Percentiles rank a stretch among this genome's conserved stretches.
These are phyloP conservation scores for Vitis hybrid DNA, from an alignment of 177 flowering plant genomes.

Conservation along the genomic window DNA sequence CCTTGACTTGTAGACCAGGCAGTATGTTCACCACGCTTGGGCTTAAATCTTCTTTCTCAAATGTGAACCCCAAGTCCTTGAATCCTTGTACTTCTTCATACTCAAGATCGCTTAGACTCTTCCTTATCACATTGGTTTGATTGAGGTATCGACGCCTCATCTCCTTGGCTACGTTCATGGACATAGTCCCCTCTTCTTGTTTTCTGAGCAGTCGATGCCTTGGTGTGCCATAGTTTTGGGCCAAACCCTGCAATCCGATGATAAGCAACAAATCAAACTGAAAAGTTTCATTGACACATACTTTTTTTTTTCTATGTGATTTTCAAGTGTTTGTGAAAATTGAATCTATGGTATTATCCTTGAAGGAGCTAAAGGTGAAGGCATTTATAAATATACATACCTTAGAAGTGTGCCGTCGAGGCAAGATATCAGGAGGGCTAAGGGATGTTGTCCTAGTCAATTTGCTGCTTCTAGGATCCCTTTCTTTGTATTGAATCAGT, in stretches of 20 bases:
- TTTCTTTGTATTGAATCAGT: not conserved
- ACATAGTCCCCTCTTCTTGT: constrained; percentile 12
- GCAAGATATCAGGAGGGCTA: constrained; percentile 17
- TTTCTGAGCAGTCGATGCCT: constrained; percentile 24
- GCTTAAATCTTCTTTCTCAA: constrained; percentile 40
- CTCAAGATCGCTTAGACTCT: constrained; percentile 52
- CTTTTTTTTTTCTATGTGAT: too few species aligned
- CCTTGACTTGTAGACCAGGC: constrained; percentile 42
- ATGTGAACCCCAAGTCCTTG: constrained; percentile 59
- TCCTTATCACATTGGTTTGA: constrained; percentile 22
- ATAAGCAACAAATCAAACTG: not conserved
- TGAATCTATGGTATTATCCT: too few species aligned
- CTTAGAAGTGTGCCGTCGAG: constrained; percentile 28
- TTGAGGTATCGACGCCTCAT: constrained; percentile 18
- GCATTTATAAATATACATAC: constrained; percentile 14
- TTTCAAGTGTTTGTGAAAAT: not conserved
- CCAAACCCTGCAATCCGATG: constrained; percentile 11
- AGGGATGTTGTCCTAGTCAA: constrained; percentile 28
- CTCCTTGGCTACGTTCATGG: constrained; percentile 20
- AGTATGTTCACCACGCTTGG: constrained; percentile 41
- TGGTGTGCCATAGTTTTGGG: constrained; percentile 21
- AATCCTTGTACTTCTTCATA: constrained; percentile 59
- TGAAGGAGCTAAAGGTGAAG: too few species aligned
- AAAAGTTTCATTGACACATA: too few species aligned
- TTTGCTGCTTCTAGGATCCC: not conserved